phyloP scores from a whole-genome alignment of 129 eudicot genomes.

The Flaveria brownii region DNA sequence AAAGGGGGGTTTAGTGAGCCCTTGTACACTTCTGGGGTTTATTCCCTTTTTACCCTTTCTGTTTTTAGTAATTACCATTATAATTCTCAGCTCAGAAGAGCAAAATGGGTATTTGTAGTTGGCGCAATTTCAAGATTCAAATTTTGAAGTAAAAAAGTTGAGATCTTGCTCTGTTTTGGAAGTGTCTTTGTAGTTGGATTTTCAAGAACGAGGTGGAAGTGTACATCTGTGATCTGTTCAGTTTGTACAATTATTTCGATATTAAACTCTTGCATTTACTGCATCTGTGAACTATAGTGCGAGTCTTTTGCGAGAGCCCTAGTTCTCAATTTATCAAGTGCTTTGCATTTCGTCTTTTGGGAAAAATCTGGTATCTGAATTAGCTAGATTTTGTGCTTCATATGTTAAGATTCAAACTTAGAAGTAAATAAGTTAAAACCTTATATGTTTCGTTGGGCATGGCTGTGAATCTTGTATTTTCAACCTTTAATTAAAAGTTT shows the following conservation, averaged over 20 bases:
- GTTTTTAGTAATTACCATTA: not conserved
- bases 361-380: not conserved
- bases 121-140: conserved; percentile 16
- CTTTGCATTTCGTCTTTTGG: conserved; percentile 11
- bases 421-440: conserved; percentile 8
- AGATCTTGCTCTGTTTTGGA: conserved; percentile 15
- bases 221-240: not conserved
- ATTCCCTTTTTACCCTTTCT: not conserved
- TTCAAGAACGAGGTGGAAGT: conserved; percentile 1
- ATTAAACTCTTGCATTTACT: not conserved
- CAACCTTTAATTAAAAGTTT: not conserved
- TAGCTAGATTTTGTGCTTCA: not conserved
- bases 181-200: conserved; percentile 6
- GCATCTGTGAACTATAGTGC: not conserved
- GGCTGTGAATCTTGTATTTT: not conserved
- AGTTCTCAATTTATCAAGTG: not conserved
- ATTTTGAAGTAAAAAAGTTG: conserved; percentile 12
- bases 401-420: not conserved
- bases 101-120: conserved; percentile 17
- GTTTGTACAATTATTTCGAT: conserved; percentile 14
- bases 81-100: not conserved
- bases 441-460: not conserved
- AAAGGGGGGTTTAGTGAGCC: conserved; percentile 1
- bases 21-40: not conserved
- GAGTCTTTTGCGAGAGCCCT: not conserved